These are phyloP conservation scores for Colletotrichum euphorbiae DNA, from an alignment of 2,329 filamentous ascomycete genomes.

Conservation along the genomic window DNA sequence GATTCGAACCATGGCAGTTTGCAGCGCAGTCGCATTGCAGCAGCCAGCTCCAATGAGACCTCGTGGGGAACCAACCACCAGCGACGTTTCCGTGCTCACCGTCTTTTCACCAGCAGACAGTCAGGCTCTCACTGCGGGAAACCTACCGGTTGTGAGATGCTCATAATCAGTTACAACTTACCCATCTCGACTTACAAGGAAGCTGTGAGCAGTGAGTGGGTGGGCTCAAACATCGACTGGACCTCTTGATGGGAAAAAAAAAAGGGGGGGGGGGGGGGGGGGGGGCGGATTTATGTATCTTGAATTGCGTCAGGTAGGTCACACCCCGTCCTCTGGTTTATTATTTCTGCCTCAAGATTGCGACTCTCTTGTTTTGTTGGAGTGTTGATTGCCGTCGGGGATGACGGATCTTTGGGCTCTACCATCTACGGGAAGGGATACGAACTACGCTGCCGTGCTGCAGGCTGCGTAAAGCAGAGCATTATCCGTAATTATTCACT, in stretches of 20 bases:
- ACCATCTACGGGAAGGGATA: too few species aligned
- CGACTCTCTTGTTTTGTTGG: background rate
- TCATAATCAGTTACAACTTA: background rate
- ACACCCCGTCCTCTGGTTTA: background rate
- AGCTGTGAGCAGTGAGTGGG: background rate
- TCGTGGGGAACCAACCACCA: background rate
- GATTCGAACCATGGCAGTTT: background rate
- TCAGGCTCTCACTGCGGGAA: background rate
- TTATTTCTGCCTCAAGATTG: slow-evolving; percentile 19
- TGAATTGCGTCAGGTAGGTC: slow-evolving; percentile 39
- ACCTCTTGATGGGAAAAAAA: background rate
- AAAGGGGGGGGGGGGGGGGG: slow-evolving; percentile 14
- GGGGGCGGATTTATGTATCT: slow-evolving; percentile 20
- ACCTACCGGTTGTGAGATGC: background rate
- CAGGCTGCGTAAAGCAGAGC: too few species aligned
- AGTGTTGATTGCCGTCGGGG: background rate
- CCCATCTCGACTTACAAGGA: background rate
- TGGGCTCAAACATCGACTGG: background rate
- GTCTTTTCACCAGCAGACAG: slow-evolving; percentile 29
- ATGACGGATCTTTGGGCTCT: slow-evolving; percentile 1
- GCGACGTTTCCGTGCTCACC: slow-evolving; percentile 24
- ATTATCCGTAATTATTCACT: too few species aligned
- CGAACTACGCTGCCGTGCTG: too few species aligned
- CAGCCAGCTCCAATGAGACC: slow-evolving; percentile 5
- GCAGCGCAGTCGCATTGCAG: slow-evolving; percentile 29